These are phyloP conservation scores for Mortierella polycephala DNA, from an alignment of 371 early-diverging fungal species.

Conservation along the genomic window DNA sequence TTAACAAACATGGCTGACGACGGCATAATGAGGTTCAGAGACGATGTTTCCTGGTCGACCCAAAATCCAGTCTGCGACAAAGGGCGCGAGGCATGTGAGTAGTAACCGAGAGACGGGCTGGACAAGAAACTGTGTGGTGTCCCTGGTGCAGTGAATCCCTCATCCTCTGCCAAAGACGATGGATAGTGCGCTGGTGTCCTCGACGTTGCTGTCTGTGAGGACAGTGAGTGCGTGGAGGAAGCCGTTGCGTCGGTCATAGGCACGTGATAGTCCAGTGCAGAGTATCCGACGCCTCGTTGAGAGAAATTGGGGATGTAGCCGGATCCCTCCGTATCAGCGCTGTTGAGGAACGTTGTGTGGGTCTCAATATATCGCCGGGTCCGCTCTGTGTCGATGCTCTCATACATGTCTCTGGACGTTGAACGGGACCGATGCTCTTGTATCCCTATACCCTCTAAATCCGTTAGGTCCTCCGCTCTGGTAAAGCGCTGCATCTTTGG, in stretches of 20 bases:
- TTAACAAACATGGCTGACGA: slow-evolving; percentile 41
- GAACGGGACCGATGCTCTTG: slow-evolving; percentile 1
- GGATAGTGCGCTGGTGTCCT: slow-evolving; percentile 15
- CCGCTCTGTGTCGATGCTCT: slow-evolving; percentile 9
- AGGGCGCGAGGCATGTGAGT: slow-evolving; percentile 40
- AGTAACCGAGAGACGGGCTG: slow-evolving; percentile 33
- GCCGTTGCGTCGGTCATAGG: background rate
- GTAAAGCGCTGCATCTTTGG: slow-evolving; percentile 34
- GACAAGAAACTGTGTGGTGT: slow-evolving; percentile 34
- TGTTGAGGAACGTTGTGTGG: slow-evolving; percentile 39
- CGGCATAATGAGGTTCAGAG: slow-evolving; percentile 42
- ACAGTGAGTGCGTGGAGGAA: background rate
- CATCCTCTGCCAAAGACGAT: slow-evolving; percentile 30
- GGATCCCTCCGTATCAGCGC: slow-evolving; percentile 33
- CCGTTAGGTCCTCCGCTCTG: slow-evolving; percentile 27
- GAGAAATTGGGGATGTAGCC: slow-evolving; percentile 24
- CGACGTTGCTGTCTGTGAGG: background rate
- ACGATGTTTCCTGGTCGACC: slow-evolving; percentile 34
- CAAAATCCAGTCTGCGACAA: slow-evolving; percentile 40
- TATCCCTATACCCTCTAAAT: slow-evolving; percentile 13
- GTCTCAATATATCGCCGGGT: slow-evolving; percentile 24
- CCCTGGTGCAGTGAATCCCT: slow-evolving; percentile 13
- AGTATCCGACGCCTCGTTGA: background rate
- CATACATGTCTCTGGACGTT: background rate
- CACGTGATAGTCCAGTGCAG: background rate